A percentile compares a stretch with the other conserved stretches of the same genome.
phyloP scores from a whole-genome alignment of 352 stramenopile species.

The Globisporangium abappressorium region DNA sequence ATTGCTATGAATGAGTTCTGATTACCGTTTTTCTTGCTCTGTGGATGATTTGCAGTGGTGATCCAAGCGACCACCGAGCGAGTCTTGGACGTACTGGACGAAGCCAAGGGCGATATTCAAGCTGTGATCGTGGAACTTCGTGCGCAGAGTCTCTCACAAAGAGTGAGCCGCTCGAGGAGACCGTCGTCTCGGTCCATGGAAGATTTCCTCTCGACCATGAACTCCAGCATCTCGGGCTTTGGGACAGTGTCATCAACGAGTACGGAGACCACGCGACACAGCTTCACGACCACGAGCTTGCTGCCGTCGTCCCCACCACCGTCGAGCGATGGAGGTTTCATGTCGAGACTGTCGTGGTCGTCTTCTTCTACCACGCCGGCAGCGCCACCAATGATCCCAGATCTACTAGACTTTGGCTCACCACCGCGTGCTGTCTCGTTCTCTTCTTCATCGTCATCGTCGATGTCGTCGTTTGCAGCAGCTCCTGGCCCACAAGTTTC shows the following conservation, averaged over 20 bases:
- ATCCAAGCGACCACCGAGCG: constrained; percentile 73
- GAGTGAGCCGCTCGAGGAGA: constrained; percentile 34
- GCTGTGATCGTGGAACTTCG: constrained; percentile 57
- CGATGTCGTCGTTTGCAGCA: constrained; percentile 8
- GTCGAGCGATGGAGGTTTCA: constrained; percentile 15
- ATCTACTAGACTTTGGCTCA: constrained; percentile 17
- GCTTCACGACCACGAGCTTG: constrained; percentile 28
- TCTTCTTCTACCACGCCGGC: not conserved
- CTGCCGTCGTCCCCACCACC: constrained; percentile 31
- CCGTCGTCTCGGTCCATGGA: constrained; percentile 63
- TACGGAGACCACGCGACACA: constrained; percentile 5
- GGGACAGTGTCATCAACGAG: constrained; percentile 11
- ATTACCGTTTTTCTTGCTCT: not conserved
- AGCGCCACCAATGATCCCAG: constrained; percentile 2
- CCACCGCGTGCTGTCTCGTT: constrained; percentile 18
- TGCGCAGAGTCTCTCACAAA: constrained; percentile 44
- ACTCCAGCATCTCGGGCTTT: constrained; percentile 37
- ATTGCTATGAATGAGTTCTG: not conserved
- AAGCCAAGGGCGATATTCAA: constrained; percentile 65
- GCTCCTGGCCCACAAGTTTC: constrained; percentile 7
- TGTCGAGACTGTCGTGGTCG: constrained; percentile 15
- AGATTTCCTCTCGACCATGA: constrained; percentile 63
- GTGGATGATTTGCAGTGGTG: constrained; percentile 39
- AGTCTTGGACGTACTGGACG: constrained; percentile 67
- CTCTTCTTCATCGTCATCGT: constrained; percentile 23